Percentiles rank a stretch among this genome's conserved stretches.
These are phyloP conservation scores for Trichoderma sp. DNA, from an alignment of 2,329 filamentous ascomycete species.

Conservation along the genomic window DNA sequence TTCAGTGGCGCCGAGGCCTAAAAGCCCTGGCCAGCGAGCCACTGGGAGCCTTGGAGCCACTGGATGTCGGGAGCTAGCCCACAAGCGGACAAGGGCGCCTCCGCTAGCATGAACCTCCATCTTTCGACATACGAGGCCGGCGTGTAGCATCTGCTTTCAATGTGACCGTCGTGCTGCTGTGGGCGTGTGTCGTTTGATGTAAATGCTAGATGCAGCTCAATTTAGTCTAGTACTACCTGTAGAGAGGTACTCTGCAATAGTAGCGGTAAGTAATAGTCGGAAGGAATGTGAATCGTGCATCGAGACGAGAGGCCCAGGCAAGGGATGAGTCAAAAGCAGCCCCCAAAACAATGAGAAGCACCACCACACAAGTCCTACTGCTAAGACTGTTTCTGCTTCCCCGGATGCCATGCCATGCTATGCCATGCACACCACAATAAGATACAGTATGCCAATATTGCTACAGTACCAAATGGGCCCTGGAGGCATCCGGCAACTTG, in stretches of 20 bases:
- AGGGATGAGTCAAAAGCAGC: neutral
- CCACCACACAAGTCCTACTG: neutral
- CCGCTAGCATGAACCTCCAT: neutral
- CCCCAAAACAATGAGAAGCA: neutral
- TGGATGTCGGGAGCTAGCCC: slow-evolving; percentile 7
- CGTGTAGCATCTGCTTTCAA: neutral
- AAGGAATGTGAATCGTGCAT: neutral
- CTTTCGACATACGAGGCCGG: neutral
- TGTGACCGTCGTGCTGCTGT: neutral
- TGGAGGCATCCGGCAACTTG: slow-evolving; percentile 7
- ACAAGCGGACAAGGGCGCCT: neutral
- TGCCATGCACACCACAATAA: neutral
- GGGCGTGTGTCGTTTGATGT: neutral
- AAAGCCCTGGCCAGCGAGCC: neutral
- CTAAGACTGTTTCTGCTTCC: neutral
- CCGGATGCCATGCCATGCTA: neutral
- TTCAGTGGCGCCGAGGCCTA: slow-evolving; percentile 13
- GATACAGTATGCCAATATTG: neutral
- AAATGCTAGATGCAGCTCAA: neutral
- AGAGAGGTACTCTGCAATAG: too few species aligned
- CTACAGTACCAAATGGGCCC: neutral
- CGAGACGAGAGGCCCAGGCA: neutral
- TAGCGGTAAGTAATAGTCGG: neutral
- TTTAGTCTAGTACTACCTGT: too few species aligned
- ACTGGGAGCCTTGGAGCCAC: neutral